A percentile compares a stretch with the other conserved stretches of the same genome.
Evolutionary conservation across 495 filamentous ascomycete genomes (phyloP).

Genomic region (Hyaloscypha hepaticicola): DNA sequence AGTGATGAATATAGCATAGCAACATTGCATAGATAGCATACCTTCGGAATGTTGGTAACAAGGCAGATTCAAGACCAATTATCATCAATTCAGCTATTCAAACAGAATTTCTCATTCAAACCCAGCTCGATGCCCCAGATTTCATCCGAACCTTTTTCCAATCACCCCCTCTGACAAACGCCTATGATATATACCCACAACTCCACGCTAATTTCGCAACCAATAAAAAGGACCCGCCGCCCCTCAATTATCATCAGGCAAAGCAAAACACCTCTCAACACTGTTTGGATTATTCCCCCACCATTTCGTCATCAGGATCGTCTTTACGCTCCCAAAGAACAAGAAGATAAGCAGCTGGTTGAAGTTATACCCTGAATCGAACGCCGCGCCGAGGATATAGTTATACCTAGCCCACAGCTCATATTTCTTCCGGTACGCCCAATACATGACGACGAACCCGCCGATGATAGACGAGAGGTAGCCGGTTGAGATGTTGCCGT

Average conservation of each 20-base stretch:
- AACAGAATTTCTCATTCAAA: too few species aligned
- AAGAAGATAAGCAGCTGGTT: constrained; percentile 57
- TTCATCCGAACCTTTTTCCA: not conserved
- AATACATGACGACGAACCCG: constrained; percentile 56
- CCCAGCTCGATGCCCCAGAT: not conserved
- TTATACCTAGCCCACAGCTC: constrained; percentile 58
- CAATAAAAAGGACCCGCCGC: not conserved
- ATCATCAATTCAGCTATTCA: too few species aligned
- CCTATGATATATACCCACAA: not conserved
- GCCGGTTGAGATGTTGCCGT: constrained; percentile 52
- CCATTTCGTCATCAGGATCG: constrained; percentile 55
- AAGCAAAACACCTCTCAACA: constrained; percentile 40
- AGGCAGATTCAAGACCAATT: too few species aligned
- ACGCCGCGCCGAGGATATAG: constrained; percentile 54
- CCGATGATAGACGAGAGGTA: constrained; percentile 56
- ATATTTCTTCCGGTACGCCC: constrained; percentile 49
- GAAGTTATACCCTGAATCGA: constrained; percentile 58
- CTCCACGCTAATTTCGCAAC: constrained; percentile 1
- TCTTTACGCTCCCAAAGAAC: constrained; percentile 51
- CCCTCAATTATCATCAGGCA: constrained; percentile 13
- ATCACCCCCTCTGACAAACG: not conserved
- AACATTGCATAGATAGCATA: too few species aligned
- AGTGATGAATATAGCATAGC: too few species aligned
- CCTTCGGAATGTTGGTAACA: too few species aligned
- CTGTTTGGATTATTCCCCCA: constrained; percentile 50